These are phyloP conservation scores for Phytopythium ostracodes DNA, from an alignment of 352 stramenopile genomes.

Conservation along the genomic window DNA sequence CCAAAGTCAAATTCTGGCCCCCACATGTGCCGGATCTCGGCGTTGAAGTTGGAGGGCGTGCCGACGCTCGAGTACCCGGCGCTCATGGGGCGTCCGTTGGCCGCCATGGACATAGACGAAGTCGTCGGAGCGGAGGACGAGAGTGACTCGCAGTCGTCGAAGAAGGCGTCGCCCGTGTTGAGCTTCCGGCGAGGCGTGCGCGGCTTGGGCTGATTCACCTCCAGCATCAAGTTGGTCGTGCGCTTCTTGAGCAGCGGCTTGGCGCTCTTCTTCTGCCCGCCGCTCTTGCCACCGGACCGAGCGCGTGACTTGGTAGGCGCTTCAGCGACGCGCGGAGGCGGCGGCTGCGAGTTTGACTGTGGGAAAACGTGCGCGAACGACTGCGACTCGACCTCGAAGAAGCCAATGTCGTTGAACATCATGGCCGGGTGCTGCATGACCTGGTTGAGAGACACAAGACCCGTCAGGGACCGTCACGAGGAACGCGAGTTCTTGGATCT, in stretches of 20 bases:
- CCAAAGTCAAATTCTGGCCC: slow-evolving; percentile 58
- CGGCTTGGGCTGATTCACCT: slow-evolving; percentile 57
- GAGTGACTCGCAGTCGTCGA: slow-evolving; percentile 45
- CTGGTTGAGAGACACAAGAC: neutral
- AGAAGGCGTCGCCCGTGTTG: slow-evolving; percentile 47
- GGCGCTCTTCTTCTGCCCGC: slow-evolving; percentile 21
- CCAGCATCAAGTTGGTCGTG: slow-evolving; percentile 43
- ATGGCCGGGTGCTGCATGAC: slow-evolving; percentile 30
- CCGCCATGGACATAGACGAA: neutral
- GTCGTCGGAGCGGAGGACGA: slow-evolving; percentile 14
- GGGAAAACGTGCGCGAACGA: slow-evolving; percentile 51
- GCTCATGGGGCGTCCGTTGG: neutral
- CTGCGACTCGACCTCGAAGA: slow-evolving; percentile 70
- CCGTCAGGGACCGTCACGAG: neutral
- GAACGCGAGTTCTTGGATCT: too few relatives aligned
- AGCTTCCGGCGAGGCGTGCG: slow-evolving; percentile 62
- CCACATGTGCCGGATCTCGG: slow-evolving; percentile 48
- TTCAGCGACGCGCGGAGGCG: neutral
- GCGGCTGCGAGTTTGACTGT: slow-evolving; percentile 10
- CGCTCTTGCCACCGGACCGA: neutral
- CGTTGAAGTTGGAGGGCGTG: slow-evolving; percentile 64
- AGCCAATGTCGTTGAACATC: slow-evolving; percentile 55
- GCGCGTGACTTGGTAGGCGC: neutral
- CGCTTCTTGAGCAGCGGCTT: slow-evolving; percentile 71
- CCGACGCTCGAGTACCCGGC: slow-evolving; percentile 49